These are phyloP conservation scores for Cladosporium austrohemisphaericum DNA, from an alignment of 2,329 filamentous ascomycete genomes.

Conservation along the genomic window DNA sequence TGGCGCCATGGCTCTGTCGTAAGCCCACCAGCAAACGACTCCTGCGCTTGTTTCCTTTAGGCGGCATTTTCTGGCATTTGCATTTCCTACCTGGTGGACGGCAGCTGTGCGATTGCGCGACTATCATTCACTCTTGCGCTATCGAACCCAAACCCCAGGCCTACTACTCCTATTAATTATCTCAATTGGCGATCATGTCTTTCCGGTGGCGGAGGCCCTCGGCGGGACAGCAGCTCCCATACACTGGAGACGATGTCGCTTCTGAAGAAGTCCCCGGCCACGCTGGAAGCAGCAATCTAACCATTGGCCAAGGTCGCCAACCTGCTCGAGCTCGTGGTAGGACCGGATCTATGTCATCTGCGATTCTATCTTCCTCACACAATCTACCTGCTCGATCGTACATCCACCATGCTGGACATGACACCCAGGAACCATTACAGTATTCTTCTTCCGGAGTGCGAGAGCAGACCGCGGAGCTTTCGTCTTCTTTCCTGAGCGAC, in stretches of 20 bases:
- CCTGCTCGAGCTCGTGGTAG: constrained; percentile 17
- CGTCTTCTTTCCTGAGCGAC: constrained; percentile 36
- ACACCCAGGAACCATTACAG: constrained; percentile 35
- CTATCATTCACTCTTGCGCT: constrained; percentile 7
- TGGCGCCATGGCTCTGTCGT: constrained; percentile 2
- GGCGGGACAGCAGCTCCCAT: constrained; percentile 18
- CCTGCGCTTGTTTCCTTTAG: background rate
- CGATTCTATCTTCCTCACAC: constrained; percentile 28
- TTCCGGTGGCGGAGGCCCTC: constrained; percentile 18
- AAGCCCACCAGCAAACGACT: background rate
- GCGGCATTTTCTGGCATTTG: background rate
- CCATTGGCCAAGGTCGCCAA: constrained; percentile 11
- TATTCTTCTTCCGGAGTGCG: constrained; percentile 38
- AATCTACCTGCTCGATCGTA: constrained; percentile 34
- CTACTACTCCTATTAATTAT: constrained; percentile 14
- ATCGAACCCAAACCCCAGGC: background rate
- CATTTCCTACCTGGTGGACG: constrained; percentile 1
- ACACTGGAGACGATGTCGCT: constrained; percentile 20
- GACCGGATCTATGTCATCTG: constrained; percentile 16
- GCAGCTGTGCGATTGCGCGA: constrained; percentile 12
- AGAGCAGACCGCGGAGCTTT: constrained; percentile 37
- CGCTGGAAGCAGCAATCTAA: constrained; percentile 6
- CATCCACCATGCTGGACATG: constrained; percentile 31
- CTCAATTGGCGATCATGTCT: constrained; percentile 16
- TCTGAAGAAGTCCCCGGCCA: constrained; percentile 10